phyloP scores from a whole-genome alignment of 257 asterid genomes.

The Mitragyna speciosa region DNA sequence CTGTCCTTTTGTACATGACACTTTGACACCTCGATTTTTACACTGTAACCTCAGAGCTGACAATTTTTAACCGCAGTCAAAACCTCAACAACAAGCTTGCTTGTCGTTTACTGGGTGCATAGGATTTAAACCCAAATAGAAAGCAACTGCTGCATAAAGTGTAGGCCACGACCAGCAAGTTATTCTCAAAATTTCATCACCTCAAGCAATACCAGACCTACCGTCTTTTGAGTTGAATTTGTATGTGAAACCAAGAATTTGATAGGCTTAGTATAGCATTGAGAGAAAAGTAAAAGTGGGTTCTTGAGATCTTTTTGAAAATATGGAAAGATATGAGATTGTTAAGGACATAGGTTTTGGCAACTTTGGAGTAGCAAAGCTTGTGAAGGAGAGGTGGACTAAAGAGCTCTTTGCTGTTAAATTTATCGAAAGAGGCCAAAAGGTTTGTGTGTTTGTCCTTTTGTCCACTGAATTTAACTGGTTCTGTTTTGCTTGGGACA shows the following conservation, averaged over 20 bases:
- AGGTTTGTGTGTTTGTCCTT: conserved; percentile 19
- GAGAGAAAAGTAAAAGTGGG: conserved; percentile 3
- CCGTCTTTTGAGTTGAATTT: not conserved
- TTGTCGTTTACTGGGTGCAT: not conserved
- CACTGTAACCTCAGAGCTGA: not conserved
- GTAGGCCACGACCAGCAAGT: conserved; percentile 3
- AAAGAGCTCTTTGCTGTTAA: conserved; percentile 40
- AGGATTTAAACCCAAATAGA: not conserved
- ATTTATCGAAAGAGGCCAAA: conserved; percentile 42
- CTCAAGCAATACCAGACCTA: not conserved
- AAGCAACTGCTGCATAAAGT: not conserved
- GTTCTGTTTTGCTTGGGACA: not conserved
- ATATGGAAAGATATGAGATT: conserved; percentile 60
- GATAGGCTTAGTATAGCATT: not conserved
- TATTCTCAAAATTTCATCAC: not conserved
- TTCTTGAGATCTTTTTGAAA: conserved; percentile 3
- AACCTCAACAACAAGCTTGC: not conserved
- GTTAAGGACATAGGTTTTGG: conserved; percentile 67
- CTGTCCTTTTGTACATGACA: not conserved
- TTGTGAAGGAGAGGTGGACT: conserved; percentile 41
- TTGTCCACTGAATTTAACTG: not conserved
- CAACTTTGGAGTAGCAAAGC: conserved; percentile 79
- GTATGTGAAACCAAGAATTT: not conserved
- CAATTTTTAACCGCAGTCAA: conserved; percentile 8
- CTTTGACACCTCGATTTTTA: conserved; percentile 4